These are phyloP conservation scores for Bipolaris oryzae DNA, from an alignment of 2,329 filamentous ascomycete genomes.

Conservation along the genomic window DNA sequence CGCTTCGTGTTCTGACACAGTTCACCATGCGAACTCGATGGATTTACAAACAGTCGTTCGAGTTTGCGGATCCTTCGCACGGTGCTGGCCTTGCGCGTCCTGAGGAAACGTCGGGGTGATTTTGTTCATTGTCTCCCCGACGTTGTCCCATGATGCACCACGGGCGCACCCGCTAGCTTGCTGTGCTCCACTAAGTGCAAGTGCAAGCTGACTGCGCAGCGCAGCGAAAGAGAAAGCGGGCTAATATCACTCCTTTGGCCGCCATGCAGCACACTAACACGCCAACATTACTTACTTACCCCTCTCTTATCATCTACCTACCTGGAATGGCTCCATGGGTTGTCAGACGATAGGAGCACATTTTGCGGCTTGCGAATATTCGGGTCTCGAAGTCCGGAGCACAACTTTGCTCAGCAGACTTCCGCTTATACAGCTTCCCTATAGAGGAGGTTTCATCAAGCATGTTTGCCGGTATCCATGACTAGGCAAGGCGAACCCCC, in stretches of 20 bases:
- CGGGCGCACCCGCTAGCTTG: conserved; percentile 6
- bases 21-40: conserved; percentile 10
- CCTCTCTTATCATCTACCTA: conserved; percentile 23
- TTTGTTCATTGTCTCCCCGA: not conserved
- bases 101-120: conserved; percentile 12
- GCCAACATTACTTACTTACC: conserved; percentile 34
- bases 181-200: conserved; percentile 2
- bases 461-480: conserved; percentile 19
- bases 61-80: conserved; percentile 1
- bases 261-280: conserved; percentile 32
- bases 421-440: conserved; percentile 14
- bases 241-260: conserved; percentile 33
- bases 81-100: conserved; percentile 2
- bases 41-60: conserved; percentile 21
- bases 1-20: conserved; percentile 22
- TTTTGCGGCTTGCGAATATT: conserved; percentile 22
- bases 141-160: conserved; percentile 8
- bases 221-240: conserved; percentile 19
- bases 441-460: conserved; percentile 16
- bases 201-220: conserved; percentile 7
- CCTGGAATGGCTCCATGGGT: conserved; percentile 16
- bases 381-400: conserved; percentile 19
- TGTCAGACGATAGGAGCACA: conserved; percentile 14
- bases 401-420: conserved; percentile 16
- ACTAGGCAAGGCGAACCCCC: conserved; percentile 4